Base-by-base conservation (phyloP, 371 early-diverging fungal genomes). In the Mucor lusitanicus region DNA sequence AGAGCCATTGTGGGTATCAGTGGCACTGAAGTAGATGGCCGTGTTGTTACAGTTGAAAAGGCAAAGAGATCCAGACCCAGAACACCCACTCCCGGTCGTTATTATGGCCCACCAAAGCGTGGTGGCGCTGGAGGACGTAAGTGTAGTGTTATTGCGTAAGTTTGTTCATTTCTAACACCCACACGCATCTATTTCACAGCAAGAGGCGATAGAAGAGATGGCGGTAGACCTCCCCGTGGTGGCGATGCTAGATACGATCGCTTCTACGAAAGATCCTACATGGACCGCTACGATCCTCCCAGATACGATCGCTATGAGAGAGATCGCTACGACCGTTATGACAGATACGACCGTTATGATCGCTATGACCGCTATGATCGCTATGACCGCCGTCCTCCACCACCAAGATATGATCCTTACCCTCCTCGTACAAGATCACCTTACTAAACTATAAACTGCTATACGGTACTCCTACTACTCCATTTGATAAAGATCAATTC, bases 11-110 rank as follows among this genome's bases (percentile, higher is more conserved):
- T 76, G 21, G 86, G 77, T 35, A 63, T 92, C 50, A 87, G 78
- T 63, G 88, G 87, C 27, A 78, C 83, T 66, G 92, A 93, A 64
- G 77, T 93, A n/a, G 85, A 90, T 68, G 94, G 93, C 23, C 86
- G 90, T 53, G 69, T 78, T 44, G 81, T 95, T 56, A 88, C 88
- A 54, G 91, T 95, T 65, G 91, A 92, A 74, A 85, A 86, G 86
- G 94, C 95, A 17, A 88, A 86, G 68, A 83, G 95, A 53, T 82
- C 86, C 27, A 78, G 89, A 59, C 90, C 94, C 21, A 83, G 95
- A 66, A 89, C 92, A 37, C 95, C 95, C 23, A 95, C 95, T 57
- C 95, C 95, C 62, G 95, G 95, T 54, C 89, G 88, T 54, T 95
- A 95, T 82, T 85, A 87, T 77, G 95, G 95, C 8, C 91, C 91